These are phyloP conservation scores for Hirschfeldia incana DNA, from an alignment of 345 rosid species.

Conservation along the genomic window DNA sequence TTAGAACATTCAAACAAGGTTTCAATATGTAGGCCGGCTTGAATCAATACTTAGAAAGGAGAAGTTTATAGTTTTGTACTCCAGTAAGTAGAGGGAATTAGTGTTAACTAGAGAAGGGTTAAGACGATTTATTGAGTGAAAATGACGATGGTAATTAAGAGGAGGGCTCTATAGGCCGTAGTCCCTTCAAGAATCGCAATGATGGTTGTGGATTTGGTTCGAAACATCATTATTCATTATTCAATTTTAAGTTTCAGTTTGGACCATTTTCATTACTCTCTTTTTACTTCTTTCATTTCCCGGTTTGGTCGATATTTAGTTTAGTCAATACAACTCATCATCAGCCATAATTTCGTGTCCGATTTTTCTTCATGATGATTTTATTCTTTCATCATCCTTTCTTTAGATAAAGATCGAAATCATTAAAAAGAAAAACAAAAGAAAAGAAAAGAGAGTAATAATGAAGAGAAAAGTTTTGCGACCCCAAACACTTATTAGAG, in stretches of 20 bases:
- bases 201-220: conserved; percentile 80
- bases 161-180: conserved; percentile 47
- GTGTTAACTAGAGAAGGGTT: conserved; percentile 1
- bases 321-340: conserved; percentile 44
- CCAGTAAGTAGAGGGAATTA: conserved; percentile 7
- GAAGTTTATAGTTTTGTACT: conserved; percentile 25
- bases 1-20: not conserved
- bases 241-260: not conserved
- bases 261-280: conserved; percentile 32
- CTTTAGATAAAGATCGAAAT: conserved; percentile 40
- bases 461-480: conserved; percentile 44
- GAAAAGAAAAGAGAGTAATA: conserved; percentile 8
- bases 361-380: conserved; percentile 4
- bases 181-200: conserved; percentile 81
- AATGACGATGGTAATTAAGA: conserved; percentile 45
- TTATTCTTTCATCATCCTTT: conserved; percentile 33
- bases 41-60: not conserved
- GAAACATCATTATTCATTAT: conserved; percentile 62
- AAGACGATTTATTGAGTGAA: conserved; percentile 45
- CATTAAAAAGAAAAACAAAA: conserved; percentile 1
- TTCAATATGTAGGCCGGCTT: conserved; percentile 10
- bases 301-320: conserved; percentile 43
- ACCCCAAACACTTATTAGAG: conserved; percentile 21
- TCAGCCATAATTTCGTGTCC: conserved; percentile 42
- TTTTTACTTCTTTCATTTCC: conserved; percentile 37